Evolutionary conservation across 768 basidiomycete genomes (phyloP).

Genomic region (Kwoniella bestiolae): DNA sequence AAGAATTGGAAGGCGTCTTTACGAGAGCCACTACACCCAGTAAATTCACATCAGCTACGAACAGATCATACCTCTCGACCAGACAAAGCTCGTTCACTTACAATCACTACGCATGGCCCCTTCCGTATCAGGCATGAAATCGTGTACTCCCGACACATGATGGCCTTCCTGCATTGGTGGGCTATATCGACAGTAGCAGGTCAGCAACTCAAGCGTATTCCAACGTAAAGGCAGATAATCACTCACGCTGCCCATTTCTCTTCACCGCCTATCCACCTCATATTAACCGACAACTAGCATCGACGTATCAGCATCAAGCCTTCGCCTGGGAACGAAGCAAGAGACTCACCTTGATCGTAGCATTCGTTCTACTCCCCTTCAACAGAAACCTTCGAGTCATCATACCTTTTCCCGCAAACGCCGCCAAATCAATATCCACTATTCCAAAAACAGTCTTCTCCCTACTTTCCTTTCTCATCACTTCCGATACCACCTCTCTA

Average conservation of each 20-base stretch:
- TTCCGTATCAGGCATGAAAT: conserved; percentile 31
- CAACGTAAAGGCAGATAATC: no score
- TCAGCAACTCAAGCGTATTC: no score
- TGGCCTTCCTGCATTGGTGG: conserved; percentile 48
- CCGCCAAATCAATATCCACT: conserved; percentile 46
- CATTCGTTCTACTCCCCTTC: conserved; percentile 47
- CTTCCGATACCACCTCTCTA: neutral
- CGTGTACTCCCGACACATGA: conserved; percentile 41
- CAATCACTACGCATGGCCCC: conserved; percentile 29
- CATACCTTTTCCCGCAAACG: conserved; percentile 45
- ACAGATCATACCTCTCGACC: neutral
- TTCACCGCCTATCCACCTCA: conserved; percentile 44
- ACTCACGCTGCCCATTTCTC: conserved; percentile 48
- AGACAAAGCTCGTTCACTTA: conserved; percentile 8
- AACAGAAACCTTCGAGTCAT: conserved; percentile 41
- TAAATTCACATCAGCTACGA: neutral
- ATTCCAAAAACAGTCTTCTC: conserved; percentile 34
- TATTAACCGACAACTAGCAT: conserved; percentile 40
- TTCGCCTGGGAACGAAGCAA: neutral
- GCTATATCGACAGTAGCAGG: conserved; percentile 14
- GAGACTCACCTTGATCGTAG: conserved; percentile 38
- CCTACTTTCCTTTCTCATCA: conserved; percentile 6
- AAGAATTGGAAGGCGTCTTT: conserved; percentile 42
- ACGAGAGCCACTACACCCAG: conserved; percentile 10
- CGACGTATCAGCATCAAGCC: neutral